phyloP scores from a whole-genome alignment of 805 yeast genomes.

The Candida chauliodis region DNA sequence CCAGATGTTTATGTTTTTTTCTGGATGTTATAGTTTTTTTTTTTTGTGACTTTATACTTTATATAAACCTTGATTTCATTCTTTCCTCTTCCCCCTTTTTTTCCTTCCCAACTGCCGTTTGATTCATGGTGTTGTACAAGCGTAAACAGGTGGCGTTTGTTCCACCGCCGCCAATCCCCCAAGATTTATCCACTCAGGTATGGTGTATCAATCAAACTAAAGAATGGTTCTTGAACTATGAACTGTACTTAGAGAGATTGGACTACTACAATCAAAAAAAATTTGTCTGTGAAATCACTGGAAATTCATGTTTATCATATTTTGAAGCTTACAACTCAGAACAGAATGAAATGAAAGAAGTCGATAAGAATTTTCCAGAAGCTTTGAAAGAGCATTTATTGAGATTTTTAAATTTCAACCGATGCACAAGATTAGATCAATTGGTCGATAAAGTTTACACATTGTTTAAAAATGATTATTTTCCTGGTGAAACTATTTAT shows the following conservation, averaged over 20 bases:
- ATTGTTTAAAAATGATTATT: slow-evolving; percentile 75
- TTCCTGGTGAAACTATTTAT: slow-evolving; percentile 84
- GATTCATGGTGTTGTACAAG: slow-evolving; percentile 67
- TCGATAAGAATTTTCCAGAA: slow-evolving; percentile 84
- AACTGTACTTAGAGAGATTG: slow-evolving; percentile 66
- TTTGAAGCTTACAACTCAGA: slow-evolving; percentile 87
- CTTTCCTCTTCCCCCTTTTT: too few species aligned
- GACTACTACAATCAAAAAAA: slow-evolving; percentile 72
- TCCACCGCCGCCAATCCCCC: slow-evolving; percentile 56
- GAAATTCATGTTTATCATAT: slow-evolving; percentile 84
- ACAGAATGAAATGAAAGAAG: slow-evolving; percentile 48
- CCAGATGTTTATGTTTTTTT: too few species aligned
- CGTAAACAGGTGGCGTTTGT: slow-evolving; percentile 64
- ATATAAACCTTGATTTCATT: too few species aligned
- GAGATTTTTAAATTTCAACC: slow-evolving; percentile 75
- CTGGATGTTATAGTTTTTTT: too few species aligned
- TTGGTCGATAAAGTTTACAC: slow-evolving; percentile 84
- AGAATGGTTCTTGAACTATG: slow-evolving; percentile 82
- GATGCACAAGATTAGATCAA: slow-evolving; percentile 76
- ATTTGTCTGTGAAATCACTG: slow-evolving; percentile 94
- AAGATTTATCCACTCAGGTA: slow-evolving; percentile 56
- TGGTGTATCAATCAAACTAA: slow-evolving; percentile 82
- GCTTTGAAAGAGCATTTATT: slow-evolving; percentile 90
- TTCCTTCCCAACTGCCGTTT: not conserved
- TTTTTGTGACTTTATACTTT: too few species aligned